Percentiles rank a stretch among this genome's conserved stretches.
Conservation (phyloP, 495 filamentous ascomycete genomes). For the Hypoxylon crocopeplum region DNA sequence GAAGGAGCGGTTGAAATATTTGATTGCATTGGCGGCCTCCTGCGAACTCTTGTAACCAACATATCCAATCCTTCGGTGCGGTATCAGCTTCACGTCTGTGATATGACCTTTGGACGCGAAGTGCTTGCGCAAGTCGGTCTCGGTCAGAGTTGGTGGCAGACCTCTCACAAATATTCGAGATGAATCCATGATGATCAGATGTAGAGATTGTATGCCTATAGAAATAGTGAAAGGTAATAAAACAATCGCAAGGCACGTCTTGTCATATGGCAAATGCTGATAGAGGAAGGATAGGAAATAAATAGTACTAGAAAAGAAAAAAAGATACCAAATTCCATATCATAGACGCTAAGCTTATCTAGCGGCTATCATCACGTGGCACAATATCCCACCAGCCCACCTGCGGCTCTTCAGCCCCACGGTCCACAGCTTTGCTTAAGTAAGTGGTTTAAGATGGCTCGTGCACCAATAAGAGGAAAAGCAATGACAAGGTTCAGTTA, state of each 20-base stretch:
- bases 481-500: background rate
- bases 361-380: constrained; percentile 31
- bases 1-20: constrained; percentile 93
- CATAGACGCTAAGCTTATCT: background rate
- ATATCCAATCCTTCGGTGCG: constrained; percentile 90
- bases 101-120: constrained; percentile 77
- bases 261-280: too few relatives aligned
- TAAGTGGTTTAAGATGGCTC: background rate
- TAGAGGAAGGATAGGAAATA: background rate
- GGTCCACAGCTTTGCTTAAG: constrained; percentile 6
- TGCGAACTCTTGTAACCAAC: constrained; percentile 88
- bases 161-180: constrained; percentile 90
- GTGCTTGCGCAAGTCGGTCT: constrained; percentile 79
- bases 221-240: too few relatives aligned
- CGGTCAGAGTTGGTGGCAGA: constrained; percentile 42
- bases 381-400: constrained; percentile 2
- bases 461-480: constrained; percentile 8
- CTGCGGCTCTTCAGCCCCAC: constrained; percentile 35
- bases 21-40: constrained; percentile 80
- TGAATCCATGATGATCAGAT: constrained; percentile 58
- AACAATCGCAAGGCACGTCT: too few relatives aligned
- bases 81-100: constrained; percentile 90
- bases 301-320: constrained; percentile 17
- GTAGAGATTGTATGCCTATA: background rate
- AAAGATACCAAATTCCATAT: constrained; percentile 26